A percentile compares a stretch with the other conserved stretches of the same genome.
Conservation (phyloP, 1,139 yeast species). For the Wickerhamiella pararugosa region DNA sequence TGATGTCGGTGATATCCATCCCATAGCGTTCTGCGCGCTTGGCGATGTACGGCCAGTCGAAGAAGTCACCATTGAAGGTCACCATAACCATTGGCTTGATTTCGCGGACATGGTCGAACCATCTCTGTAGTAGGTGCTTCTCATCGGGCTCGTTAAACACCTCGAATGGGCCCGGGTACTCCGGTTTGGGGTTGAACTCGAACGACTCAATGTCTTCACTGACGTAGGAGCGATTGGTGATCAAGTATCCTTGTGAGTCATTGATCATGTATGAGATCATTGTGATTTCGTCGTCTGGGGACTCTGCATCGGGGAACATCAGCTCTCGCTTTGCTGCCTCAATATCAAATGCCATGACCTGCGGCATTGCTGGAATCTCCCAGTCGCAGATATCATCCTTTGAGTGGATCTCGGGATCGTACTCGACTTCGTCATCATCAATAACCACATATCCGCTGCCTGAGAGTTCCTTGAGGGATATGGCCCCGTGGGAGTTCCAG, state of each 20-base stretch:
- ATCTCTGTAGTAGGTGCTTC: slow-evolving; percentile 52
- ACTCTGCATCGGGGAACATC: slow-evolving; percentile 82
- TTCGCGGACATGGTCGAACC: slow-evolving; percentile 83
- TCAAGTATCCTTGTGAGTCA: slow-evolving; percentile 89
- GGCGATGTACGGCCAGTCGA: slow-evolving; percentile 98
- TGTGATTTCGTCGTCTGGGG: slow-evolving; percentile 72
- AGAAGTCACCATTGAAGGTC: slow-evolving; percentile 95
- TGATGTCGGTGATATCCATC: slow-evolving; percentile 78
- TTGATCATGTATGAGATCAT: slow-evolving; percentile 95
- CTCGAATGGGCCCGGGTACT: slow-evolving; percentile 79
- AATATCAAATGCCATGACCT: slow-evolving; percentile 89
- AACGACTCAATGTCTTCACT: slow-evolving; percentile 92
- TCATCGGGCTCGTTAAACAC: slow-evolving; percentile 87
- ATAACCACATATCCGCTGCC: slow-evolving; percentile 2
- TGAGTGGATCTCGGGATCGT: slow-evolving; percentile 59
- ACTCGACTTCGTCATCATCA: slow-evolving; percentile 41
- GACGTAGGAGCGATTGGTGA: slow-evolving; percentile 87
- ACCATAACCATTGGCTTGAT: slow-evolving; percentile 88
- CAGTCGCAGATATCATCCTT: slow-evolving; percentile 5
- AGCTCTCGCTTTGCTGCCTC: slow-evolving; percentile 96
- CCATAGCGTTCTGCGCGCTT: slow-evolving; percentile 73
- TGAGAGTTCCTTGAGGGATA: slow-evolving; percentile 43
- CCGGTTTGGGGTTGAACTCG: slow-evolving; percentile 95
- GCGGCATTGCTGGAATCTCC: slow-evolving; percentile 34
- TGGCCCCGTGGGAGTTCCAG: slow-evolving; percentile 42